Evolutionary conservation across 2,329 filamentous ascomycete genomes (phyloP).

Genomic region (Emericellopsis atlantica): DNA sequence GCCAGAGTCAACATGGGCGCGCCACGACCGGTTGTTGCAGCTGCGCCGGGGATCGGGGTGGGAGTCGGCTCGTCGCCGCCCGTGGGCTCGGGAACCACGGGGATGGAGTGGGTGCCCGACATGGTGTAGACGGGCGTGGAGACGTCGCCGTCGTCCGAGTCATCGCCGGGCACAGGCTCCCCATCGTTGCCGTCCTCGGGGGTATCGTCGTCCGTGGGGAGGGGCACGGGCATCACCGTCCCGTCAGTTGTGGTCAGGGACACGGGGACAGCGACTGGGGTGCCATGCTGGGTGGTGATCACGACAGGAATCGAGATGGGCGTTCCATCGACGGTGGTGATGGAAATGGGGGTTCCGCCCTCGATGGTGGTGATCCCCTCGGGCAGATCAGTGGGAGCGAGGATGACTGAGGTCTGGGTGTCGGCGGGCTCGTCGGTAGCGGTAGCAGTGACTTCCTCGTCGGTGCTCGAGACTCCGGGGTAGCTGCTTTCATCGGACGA

Average conservation of each 20-base stretch:
- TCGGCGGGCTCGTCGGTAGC: background rate
- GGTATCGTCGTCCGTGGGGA: too few relatives aligned
- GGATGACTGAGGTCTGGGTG: background rate
- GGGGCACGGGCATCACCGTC: too few relatives aligned
- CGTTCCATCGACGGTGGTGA: too few relatives aligned
- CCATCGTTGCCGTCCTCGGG: too few relatives aligned
- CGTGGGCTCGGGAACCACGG: background rate
- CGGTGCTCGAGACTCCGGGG: too few relatives aligned
- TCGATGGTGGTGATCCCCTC: background rate
- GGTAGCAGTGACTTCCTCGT: background rate
- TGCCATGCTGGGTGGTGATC: too few relatives aligned
- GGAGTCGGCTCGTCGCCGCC: background rate
- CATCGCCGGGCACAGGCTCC: too few relatives aligned
- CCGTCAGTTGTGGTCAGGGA: too few relatives aligned
- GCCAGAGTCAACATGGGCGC: background rate
- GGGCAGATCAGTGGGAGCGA: background rate
- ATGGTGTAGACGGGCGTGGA: background rate
- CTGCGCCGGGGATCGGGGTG: background rate
- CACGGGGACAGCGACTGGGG: too few relatives aligned
- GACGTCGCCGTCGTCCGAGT: background rate
- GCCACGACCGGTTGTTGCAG: background rate
- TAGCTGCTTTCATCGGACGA: too few relatives aligned
- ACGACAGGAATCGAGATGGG: too few relatives aligned
- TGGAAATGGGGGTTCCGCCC: too few relatives aligned
- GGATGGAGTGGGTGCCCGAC: background rate